Conservation (phyloP, 169 alveolate species). For the Plasmodium gaboni region DNA sequence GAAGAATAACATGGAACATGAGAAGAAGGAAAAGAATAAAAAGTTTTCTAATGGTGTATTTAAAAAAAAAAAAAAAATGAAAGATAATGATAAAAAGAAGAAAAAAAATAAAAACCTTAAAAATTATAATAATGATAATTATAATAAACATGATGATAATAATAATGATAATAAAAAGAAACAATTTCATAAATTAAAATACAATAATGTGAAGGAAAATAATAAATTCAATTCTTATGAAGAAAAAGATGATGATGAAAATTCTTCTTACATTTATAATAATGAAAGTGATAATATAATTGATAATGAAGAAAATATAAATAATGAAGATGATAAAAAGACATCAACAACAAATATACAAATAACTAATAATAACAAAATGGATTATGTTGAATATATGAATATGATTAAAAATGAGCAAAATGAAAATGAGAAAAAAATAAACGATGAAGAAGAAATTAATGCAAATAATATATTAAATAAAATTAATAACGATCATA, state of each 20-base stretch:
- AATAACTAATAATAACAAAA: background rate
- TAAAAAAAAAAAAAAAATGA: background rate
- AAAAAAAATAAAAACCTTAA: background rate
- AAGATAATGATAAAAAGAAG: background rate
- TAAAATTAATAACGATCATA: no score
- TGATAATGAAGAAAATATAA: background rate
- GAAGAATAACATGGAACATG: no score
- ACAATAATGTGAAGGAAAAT: background rate
- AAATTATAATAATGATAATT: background rate
- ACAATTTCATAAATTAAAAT: no score
- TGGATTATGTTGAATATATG: slow-evolving; percentile 37
- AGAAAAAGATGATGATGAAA: no score
- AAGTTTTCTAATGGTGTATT: background rate
- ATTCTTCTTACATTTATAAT: no score
- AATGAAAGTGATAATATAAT: no score
- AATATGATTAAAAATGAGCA: slow-evolving; percentile 14
- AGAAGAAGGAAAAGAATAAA: background rate
- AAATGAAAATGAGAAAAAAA: background rate
- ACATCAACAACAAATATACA: background rate
- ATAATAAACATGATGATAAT: background rate
- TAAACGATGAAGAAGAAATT: background rate
- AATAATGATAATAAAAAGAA: background rate
- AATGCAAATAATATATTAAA: background rate
- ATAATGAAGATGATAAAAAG: background rate
- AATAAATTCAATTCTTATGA: background rate